phyloP scores from a whole-genome alignment of 352 stramenopile genomes.

The Phytophthora sansomeana region DNA sequence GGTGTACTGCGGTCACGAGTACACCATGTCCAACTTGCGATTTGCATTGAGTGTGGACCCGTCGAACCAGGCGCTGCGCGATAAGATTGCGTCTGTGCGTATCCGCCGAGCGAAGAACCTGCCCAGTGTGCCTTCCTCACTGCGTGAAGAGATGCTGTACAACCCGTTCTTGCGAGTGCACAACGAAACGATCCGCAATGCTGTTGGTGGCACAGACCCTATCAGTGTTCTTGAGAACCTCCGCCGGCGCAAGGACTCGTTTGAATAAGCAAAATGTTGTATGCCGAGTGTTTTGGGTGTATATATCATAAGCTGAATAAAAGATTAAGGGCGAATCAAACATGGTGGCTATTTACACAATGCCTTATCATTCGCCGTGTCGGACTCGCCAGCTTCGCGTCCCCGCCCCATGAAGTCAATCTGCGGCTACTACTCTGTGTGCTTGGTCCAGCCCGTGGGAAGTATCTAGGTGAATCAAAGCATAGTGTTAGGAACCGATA shows the following conservation, averaged over 20 bases:
- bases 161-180: conserved; percentile 90
- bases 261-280: conserved; percentile 51
- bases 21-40: conserved; percentile 93
- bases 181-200: conserved; percentile 83
- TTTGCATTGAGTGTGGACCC: conserved; percentile 95
- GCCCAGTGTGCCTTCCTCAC: conserved; percentile 92
- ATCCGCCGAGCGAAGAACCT: conserved; percentile 84
- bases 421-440: not conserved
- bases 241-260: conserved; percentile 79
- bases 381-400: not conserved
- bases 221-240: conserved; percentile 85
- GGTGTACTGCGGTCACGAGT: conserved; percentile 93
- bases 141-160: conserved; percentile 89
- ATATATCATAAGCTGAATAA: conserved; percentile 1
- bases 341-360: conserved; percentile 7
- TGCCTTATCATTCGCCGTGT: conserved; percentile 5
- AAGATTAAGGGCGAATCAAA: conserved; percentile 6
- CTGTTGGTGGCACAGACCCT: conserved; percentile 78
- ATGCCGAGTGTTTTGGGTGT: no score
- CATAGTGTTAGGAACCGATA: conserved; percentile 12
- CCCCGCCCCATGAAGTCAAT: not conserved
- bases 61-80: conserved; percentile 84
- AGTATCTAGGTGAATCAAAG: conserved; percentile 15
- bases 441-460: conserved; percentile 4
- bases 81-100: conserved; percentile 88